A percentile compares a stretch with the other conserved stretches of the same genome.
These are phyloP conservation scores for Rugonectria rugulosa DNA, from an alignment of 2,329 filamentous ascomycete species.

Conservation along the genomic window DNA sequence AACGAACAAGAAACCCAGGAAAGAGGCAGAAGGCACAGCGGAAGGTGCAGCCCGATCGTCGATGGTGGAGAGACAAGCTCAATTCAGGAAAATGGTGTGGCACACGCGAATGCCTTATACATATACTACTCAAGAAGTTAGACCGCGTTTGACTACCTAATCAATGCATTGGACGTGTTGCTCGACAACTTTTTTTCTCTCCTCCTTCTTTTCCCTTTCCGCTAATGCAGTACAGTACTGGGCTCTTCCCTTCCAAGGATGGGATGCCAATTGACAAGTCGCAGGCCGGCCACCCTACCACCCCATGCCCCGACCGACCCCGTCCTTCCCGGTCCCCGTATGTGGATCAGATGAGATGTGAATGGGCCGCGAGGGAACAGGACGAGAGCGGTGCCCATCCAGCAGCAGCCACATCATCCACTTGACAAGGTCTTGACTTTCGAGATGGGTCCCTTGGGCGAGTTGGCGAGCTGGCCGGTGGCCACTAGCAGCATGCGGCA, in stretches of 20 bases:
- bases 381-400: constrained; percentile 28
- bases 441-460: not conserved
- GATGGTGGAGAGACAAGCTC: constrained; percentile 14
- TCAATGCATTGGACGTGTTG: not conserved
- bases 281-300: not conserved
- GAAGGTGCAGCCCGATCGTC: constrained; percentile 10
- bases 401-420: constrained; percentile 41
- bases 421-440: constrained; percentile 7
- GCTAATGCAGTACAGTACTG: no score
- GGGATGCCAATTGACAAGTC: constrained; percentile 18
- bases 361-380: constrained; percentile 8
- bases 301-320: constrained; percentile 7
- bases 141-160: not conserved
- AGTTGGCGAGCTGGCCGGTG: not conserved
- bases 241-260: no score
- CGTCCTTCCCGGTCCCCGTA: constrained; percentile 9
- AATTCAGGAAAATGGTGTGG: constrained; percentile 19
- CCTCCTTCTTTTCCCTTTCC: not conserved
- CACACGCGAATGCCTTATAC: constrained; percentile 30
- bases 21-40: constrained; percentile 1
- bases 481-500: not conserved
- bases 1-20: not conserved
- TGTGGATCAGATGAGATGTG: constrained; percentile 9
- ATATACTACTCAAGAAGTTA: constrained; percentile 20
- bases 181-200: constrained; percentile 19